Evolutionary conservation across 805 yeast species (phyloP).

Genomic region (Cyberlindnera xishuangbannaensis): DNA sequence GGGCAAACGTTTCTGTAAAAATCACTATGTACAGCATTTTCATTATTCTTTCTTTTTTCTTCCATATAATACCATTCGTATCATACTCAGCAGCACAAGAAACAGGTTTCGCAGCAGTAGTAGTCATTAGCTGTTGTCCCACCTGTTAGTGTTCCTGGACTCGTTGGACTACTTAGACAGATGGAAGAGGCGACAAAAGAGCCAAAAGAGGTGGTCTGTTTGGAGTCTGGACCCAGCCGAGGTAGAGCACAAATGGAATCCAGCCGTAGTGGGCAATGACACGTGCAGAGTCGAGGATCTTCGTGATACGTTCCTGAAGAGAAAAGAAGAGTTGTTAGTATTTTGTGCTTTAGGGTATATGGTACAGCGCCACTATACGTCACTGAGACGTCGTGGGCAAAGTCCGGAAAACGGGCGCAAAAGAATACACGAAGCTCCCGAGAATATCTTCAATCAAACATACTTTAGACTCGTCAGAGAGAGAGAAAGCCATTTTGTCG

Average conservation of each 20-base stretch:
- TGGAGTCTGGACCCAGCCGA: constrained; percentile 79
- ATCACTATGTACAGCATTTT: too few species aligned
- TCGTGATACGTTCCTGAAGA: constrained; percentile 81
- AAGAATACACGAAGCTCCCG: not conserved
- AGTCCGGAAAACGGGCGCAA: not conserved
- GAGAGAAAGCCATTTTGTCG: constrained; percentile 31
- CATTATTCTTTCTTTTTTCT: too few species aligned
- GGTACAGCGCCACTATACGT: not conserved
- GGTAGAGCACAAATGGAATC: constrained; percentile 89
- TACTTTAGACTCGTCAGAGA: constrained; percentile 42
- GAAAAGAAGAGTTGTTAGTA: too few species aligned
- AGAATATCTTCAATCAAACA: constrained; percentile 6
- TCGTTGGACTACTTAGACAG: too few species aligned
- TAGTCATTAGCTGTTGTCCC: too few species aligned
- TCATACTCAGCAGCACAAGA: too few species aligned
- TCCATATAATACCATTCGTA: too few species aligned
- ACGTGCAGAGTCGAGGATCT: constrained; percentile 75
- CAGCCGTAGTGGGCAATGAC: constrained; percentile 93
- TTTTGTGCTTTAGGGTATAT: constrained; percentile 6
- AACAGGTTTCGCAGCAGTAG: too few species aligned
- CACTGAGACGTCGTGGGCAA: not conserved
- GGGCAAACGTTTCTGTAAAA: too few species aligned
- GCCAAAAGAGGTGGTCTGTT: constrained; percentile 78
- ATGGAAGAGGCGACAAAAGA: constrained; percentile 75
- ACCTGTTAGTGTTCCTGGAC: too few species aligned